Percentiles rank a stretch among this genome's conserved stretches.
These are phyloP conservation scores for Phaeoacremonium minimum DNA, from an alignment of 2,329 filamentous ascomycete species.

Conservation along the genomic window DNA sequence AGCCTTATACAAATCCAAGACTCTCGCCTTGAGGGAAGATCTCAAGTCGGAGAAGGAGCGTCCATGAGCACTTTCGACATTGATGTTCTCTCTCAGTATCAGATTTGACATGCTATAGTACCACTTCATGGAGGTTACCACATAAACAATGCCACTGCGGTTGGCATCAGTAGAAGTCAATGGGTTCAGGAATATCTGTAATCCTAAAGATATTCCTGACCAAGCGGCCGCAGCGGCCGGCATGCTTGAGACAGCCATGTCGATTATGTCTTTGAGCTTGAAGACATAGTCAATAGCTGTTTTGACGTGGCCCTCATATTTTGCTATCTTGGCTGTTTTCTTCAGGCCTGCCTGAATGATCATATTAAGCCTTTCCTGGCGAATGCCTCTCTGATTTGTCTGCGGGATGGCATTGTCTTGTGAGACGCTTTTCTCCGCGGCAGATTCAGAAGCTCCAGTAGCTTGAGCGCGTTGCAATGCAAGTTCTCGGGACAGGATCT, in stretches of 20 bases:
- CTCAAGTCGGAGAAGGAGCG: slow-evolving; percentile 8
- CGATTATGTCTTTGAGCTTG: slow-evolving; percentile 17
- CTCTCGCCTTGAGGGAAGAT: slow-evolving; percentile 13
- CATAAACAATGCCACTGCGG: slow-evolving; percentile 25
- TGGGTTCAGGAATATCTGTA: slow-evolving; percentile 24
- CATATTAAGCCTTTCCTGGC: slow-evolving; percentile 17
- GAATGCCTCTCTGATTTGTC: not conserved
- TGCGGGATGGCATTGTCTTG: not conserved
- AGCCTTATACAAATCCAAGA: slow-evolving; percentile 30
- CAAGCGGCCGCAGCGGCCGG: slow-evolving; percentile 30
- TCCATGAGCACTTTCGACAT: slow-evolving; percentile 5
- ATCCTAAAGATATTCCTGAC: slow-evolving; percentile 25
- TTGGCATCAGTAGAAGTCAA: slow-evolving; percentile 20
- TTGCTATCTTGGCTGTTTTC: slow-evolving; percentile 17
- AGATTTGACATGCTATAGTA: slow-evolving; percentile 25
- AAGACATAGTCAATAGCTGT: slow-evolving; percentile 16
- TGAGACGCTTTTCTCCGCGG: no score
- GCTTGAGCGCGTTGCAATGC: not conserved
- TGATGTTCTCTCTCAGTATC: slow-evolving; percentile 22
- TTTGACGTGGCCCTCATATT: slow-evolving; percentile 16
- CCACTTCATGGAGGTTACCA: slow-evolving; percentile 31
- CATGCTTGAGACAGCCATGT: slow-evolving; percentile 17
- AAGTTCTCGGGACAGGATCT: slow-evolving; percentile 11
- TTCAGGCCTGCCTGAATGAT: slow-evolving; percentile 21
- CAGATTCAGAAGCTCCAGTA: no score